Conservation (phyloP, 805 yeast species). For the Sungouiozyma intestinalis region DNA sequence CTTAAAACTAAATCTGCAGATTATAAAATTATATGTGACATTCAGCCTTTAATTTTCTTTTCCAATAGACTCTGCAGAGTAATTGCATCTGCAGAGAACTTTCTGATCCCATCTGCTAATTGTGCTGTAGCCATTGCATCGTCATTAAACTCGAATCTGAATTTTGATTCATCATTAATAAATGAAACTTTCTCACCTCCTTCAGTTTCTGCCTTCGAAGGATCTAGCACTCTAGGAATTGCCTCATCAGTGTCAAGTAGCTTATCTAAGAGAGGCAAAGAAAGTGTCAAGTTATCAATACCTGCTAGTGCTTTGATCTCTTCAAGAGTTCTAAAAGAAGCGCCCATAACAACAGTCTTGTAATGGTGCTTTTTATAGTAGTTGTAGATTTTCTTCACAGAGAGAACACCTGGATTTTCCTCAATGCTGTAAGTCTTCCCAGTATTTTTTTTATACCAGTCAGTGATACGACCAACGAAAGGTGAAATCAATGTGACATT, state of each 20-base stretch:
- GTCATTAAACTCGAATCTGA: conserved; percentile 87
- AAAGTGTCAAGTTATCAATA: conserved; percentile 88
- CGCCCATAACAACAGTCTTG: conserved; percentile 99
- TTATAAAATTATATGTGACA: neutral
- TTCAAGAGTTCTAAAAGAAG: conserved; percentile 95
- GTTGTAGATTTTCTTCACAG: conserved; percentile 84
- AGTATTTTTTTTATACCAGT: conserved; percentile 92
- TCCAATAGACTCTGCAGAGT: conserved; percentile 63
- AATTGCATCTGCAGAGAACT: conserved; percentile 86
- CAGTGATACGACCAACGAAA: conserved; percentile 97
- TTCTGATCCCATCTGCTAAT: conserved; percentile 95
- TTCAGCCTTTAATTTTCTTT: conserved; percentile 39
- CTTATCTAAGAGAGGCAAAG: conserved; percentile 87
- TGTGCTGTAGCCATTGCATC: conserved; percentile 98
- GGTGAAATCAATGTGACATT: conserved; percentile 93
- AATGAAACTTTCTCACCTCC: conserved; percentile 61
- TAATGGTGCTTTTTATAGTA: conserved; percentile 96
- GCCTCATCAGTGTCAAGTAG: conserved; percentile 65
- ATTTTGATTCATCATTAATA: conserved; percentile 76
- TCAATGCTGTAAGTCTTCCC: conserved; percentile 76
- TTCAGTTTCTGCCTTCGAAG: conserved; percentile 43
- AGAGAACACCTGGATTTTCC: conserved; percentile 88
- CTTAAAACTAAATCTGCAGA: neutral
- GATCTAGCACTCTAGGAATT: conserved; percentile 75
- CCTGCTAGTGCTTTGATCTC: conserved; percentile 97